Base-by-base conservation (phyloP, 192 early-diverging fungal genomes). In the Coemansia furcata region DNA sequence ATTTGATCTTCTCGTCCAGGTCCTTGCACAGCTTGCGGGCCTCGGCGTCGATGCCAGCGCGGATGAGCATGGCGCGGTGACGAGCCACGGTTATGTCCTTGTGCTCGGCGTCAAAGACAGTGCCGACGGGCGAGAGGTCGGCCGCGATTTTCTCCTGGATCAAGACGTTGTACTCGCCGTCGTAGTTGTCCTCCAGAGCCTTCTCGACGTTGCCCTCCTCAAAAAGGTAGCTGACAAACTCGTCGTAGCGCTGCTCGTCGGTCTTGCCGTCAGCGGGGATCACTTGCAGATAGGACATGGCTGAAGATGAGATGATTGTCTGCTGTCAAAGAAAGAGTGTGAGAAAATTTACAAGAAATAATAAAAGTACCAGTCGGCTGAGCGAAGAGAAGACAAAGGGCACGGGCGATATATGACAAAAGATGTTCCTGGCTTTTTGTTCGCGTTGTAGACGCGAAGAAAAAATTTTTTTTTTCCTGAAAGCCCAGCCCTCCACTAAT, bases 61-160 rank as follows among this genome's bases (percentile, higher is more conserved):
- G 82, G 67, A 79, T 73, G 21, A 67, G 21, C 73, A 83, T 83
- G 36, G 82, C 77, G 44, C 82, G 82, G 67, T 76, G 70, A 14
- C 82, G 82, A 39, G 60, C 60, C 11, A 65, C 68, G 47, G 66
- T 42, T 21, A 75, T 63, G 36, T 68, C 69, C 62, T 76, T 73
- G 82, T 73, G 55, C 4, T 83, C 73, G n/a, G 64, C 38, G 60
- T 72, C 82, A 55, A 69, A 76, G 19, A 58, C 39, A 49, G 66
- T 26, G 47, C 73, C 77, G 26, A 83, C 52, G 19, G 70, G 68
- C 52, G 82, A 76, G 21, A 79, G 52, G 36, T 83, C 77, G 21
- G 77, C 77, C 6, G 77, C 82, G 37, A 83, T 79, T 57, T 76
- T 62, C 73, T 83, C 82, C 71, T 79, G 73, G 47, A 83, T 76